These are phyloP conservation scores for Zopfochytrium polystomum DNA, from an alignment of 371 early-diverging fungal genomes.

Conservation along the genomic window DNA sequence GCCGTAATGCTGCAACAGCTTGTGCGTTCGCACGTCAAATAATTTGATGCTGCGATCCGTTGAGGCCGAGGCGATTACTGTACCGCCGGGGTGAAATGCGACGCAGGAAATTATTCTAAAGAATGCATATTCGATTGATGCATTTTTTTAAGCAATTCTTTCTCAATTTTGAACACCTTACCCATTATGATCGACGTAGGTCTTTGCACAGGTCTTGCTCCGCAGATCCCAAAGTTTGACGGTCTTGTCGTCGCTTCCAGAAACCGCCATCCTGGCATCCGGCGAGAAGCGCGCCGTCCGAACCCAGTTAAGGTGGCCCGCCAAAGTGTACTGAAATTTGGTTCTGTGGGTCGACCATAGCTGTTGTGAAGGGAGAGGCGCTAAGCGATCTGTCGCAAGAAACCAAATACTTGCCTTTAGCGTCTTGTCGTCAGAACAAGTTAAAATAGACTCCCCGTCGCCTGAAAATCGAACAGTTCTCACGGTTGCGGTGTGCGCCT, in stretches of 20 bases:
- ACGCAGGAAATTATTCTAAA: constrained; percentile 44
- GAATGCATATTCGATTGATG: background rate
- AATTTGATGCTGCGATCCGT: constrained; percentile 52
- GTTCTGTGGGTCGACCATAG: constrained; percentile 50
- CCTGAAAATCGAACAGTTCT: constrained; percentile 51
- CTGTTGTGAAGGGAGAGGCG: constrained; percentile 16
- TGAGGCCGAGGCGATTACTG: constrained; percentile 44
- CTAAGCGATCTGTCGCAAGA: background rate
- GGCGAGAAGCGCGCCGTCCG: constrained; percentile 49
- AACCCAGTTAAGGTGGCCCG: constrained; percentile 59
- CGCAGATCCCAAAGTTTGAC: constrained; percentile 52
- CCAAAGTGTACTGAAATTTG: constrained; percentile 48
- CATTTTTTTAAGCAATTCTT: background rate
- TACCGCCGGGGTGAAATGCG: constrained; percentile 50
- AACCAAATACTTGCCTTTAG: constrained; percentile 39
- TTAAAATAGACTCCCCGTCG: constrained; percentile 44
- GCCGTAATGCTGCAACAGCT: constrained; percentile 52
- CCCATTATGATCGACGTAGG: constrained; percentile 53
- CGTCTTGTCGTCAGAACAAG: constrained; percentile 54
- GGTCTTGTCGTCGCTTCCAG: constrained; percentile 55
- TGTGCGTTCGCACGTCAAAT: constrained; percentile 53
- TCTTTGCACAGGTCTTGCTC: constrained; percentile 45
- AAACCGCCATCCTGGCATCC: constrained; percentile 41
- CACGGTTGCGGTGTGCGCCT: constrained; percentile 55
- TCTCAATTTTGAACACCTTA: too few species aligned